These are phyloP conservation scores for Thalassia testudinum DNA, from an alignment of 116 monocot genomes.

Conservation along the genomic window DNA sequence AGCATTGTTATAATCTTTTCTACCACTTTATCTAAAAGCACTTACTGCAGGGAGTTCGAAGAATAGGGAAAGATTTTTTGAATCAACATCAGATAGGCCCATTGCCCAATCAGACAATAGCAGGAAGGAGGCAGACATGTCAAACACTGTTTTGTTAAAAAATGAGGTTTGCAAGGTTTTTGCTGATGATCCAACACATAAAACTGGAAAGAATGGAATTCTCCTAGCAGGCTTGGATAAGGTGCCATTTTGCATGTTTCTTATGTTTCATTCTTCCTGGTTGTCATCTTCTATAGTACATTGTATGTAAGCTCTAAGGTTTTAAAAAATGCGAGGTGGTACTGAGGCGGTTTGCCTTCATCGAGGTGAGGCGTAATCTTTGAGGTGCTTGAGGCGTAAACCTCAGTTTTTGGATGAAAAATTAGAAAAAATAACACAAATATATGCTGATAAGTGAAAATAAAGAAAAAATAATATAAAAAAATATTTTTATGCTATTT, in stretches of 20 bases:
- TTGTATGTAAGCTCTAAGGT: no score
- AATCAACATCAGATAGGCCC: constrained; percentile 13
- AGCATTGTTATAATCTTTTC: no score
- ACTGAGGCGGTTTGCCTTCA: no score
- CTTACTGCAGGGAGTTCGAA: constrained; percentile 21
- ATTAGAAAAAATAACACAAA: no score
- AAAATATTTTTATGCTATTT: no score
- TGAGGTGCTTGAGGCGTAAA: no score
- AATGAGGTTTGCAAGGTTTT: constrained; percentile 15
- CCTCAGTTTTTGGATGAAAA: no score
- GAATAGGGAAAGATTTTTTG: constrained; percentile 21
- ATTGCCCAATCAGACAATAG: constrained; percentile 2
- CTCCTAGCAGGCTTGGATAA: background rate
- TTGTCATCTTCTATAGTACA: background rate
- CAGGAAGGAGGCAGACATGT: constrained; percentile 21
- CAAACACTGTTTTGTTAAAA: constrained; percentile 8
- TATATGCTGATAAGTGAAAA: no score
- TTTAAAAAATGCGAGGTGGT: no score
- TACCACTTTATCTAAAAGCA: background rate
- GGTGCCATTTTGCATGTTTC: background rate
- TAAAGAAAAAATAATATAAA: no score
- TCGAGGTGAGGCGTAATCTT: no score
- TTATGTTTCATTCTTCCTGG: background rate
- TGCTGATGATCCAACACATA: constrained; percentile 24
- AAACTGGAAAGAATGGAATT: constrained; percentile 11